A percentile compares a stretch with the other conserved stretches of the same genome.
Evolutionary conservation across 192 early-diverging fungal species (phyloP).

Genomic region (Backusella tuberculispora): DNA sequence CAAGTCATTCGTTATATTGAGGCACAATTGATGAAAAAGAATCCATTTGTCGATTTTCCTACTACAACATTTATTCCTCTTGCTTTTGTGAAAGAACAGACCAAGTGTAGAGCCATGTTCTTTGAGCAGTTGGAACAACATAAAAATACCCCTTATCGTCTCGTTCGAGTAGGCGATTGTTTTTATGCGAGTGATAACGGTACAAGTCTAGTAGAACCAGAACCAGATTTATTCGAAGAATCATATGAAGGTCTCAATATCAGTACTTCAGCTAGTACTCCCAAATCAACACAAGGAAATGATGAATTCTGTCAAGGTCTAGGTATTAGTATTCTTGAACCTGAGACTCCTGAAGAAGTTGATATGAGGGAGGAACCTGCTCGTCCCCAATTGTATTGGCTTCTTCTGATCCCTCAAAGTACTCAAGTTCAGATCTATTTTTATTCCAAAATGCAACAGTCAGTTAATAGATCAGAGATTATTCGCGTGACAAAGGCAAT

Average conservation of each 20-base stretch:
- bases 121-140: conserved; percentile 54
- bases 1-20: conserved; percentile 54
- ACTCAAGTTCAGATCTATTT: conserved; percentile 63
- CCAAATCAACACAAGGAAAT: conserved; percentile 28
- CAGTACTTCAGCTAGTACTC: conserved; percentile 2
- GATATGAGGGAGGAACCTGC: conserved; percentile 2
- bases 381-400: conserved; percentile 62
- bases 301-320: conserved; percentile 55
- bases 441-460: conserved; percentile 66
- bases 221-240: conserved; percentile 8
- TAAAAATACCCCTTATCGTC: conserved; percentile 49
- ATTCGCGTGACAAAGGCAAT: conserved; percentile 55
- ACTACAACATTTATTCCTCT: conserved; percentile 54
- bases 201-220: neutral
- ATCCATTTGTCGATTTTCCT: conserved; percentile 59
- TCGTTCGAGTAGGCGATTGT: conserved; percentile 53
- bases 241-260: conserved; percentile 20
- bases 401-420: conserved; percentile 59
- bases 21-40: conserved; percentile 55
- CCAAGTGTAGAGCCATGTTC: conserved; percentile 51
- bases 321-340: conserved; percentile 51
- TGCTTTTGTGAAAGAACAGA: conserved; percentile 52
- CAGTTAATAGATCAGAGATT: conserved; percentile 55
- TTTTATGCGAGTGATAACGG: conserved; percentile 54
- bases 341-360: conserved; percentile 21